A percentile compares a stretch with the other conserved stretches of the same genome.
These are phyloP conservation scores for Fusarium goolgardi DNA, from an alignment of 2,329 filamentous ascomycete species.

Conservation along the genomic window DNA sequence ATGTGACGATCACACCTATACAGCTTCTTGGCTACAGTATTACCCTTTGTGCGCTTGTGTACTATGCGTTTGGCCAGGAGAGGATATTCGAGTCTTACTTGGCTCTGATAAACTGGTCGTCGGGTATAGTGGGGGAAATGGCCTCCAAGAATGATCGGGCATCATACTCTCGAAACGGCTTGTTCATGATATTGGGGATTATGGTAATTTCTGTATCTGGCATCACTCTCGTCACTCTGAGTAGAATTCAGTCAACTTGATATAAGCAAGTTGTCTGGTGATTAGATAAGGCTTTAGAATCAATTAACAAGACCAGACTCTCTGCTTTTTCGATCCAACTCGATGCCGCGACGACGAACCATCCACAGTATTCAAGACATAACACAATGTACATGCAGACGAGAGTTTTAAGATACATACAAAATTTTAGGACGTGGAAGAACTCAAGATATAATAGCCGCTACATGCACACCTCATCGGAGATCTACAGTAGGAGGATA, in stretches of 20 bases:
- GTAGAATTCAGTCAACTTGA: not conserved
- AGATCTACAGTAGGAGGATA: too few species aligned
- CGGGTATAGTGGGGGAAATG: rapidly evolving
- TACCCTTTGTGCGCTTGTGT: slow-evolving; percentile 3
- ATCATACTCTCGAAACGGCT: rapidly evolving
- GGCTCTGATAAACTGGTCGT: not conserved
- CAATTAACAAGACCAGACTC: not conserved
- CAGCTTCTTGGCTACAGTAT: slow-evolving; percentile 8
- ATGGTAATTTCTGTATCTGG: not conserved
- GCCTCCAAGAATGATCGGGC: not conserved
- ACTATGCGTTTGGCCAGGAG: not conserved
- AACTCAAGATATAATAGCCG: too few species aligned
- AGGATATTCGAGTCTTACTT: not conserved
- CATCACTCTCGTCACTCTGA: not conserved
- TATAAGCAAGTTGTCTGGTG: not conserved
- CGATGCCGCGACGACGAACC: not conserved
- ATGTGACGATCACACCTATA: not conserved
- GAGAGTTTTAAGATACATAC: too few species aligned
- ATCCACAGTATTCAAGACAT: too few species aligned
- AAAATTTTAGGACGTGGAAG: too few species aligned
- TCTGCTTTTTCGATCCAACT: not conserved
- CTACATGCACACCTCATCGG: too few species aligned
- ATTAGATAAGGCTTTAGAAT: not conserved
- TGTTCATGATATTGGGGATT: not conserved
- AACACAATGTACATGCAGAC: too few species aligned